Evolutionary conservation across 2,329 filamentous ascomycete genomes (phyloP), one percentile per base, ranked within the genome.

Genomic region (Colletotrichum echinochloae): DNA sequence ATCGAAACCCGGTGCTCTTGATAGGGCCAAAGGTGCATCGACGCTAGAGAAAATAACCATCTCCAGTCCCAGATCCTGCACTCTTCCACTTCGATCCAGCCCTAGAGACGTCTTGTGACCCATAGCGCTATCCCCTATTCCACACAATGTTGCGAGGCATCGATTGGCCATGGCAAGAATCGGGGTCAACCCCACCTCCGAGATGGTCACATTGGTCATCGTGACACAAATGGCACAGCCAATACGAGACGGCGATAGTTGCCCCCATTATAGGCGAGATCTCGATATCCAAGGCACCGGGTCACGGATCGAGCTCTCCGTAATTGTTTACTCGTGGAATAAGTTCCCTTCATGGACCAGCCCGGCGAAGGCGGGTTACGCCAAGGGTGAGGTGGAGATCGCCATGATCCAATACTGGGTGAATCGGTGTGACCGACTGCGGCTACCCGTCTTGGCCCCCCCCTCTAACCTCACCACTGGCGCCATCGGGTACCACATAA

Each of bases 31-130:
- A 35, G 20, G n/a, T n/a, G n/a, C n/a, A 44, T 23, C 33, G 33
- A 39, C n/a, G n/a, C 23, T 26, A 35, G 37, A 52, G 60, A 46
- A 44, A 5, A 35, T 33, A 5, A 16, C 48, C 20, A 63, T 28
- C 7, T 54, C 26, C 18, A 35, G 23, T 16, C 46, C 46, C 46
- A 71, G 68, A 71, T 71, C 64, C 68, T 67, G 68, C 68, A 67
- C 57, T 59, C 59, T 62, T 59, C 57, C 68, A 63, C 63, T 44
- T 16, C 64, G 68, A 71, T 71, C 68, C 68, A 71, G 65, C 68
- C 64, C 60, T 26, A 51, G 20, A 20, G 12, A 5, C 14, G 5
- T 23, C 14, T 44, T 52, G 46, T 48, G 18, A 62, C 35, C 11
- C 51, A 49, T 46, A 33, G 20, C 37, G 33, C 59, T 18, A 35